Conservation (phyloP, 2,329 filamentous ascomycete species). For the Emericellopsis cladophorae region DNA sequence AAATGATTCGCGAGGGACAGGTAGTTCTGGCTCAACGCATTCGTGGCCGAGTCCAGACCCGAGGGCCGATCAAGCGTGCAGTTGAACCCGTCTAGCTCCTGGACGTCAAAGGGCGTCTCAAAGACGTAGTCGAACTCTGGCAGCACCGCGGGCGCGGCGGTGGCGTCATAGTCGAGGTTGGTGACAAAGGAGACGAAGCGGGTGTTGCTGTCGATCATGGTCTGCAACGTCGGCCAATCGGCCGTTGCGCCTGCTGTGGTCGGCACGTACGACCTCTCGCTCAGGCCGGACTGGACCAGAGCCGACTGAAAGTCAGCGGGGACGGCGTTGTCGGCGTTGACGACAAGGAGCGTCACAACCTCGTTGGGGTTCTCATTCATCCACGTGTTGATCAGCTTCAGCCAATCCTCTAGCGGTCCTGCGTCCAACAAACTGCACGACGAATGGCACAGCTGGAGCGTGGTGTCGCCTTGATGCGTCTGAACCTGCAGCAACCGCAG, state of each 20-base stretch:
- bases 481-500: constrained; percentile 61
- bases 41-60: constrained; percentile 29
- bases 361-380: constrained; percentile 59
- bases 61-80: constrained; percentile 58
- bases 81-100: constrained; percentile 50
- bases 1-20: constrained; percentile 76
- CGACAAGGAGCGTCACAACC: constrained; percentile 61
- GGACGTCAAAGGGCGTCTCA: constrained; percentile 59
- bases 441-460: constrained; percentile 59
- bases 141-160: constrained; percentile 43
- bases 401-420: constrained; percentile 51
- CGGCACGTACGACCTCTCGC: constrained; percentile 47
- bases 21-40: constrained; percentile 43
- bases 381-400: constrained; percentile 53
- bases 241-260: constrained; percentile 24
- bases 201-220: constrained; percentile 50
- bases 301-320: constrained; percentile 39
- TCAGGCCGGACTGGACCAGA: constrained; percentile 47
- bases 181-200: constrained; percentile 61
- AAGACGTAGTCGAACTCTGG: constrained; percentile 56
- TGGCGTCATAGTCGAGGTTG: constrained; percentile 24
- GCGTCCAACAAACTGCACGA: constrained; percentile 56
- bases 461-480: constrained; percentile 48
- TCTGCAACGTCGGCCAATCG: constrained; percentile 60
- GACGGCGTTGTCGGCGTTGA: constrained; percentile 52